Evolutionary conservation across 75 land plant species (phyloP).

Genomic region (Chamaecyparis obtusa): DNA sequence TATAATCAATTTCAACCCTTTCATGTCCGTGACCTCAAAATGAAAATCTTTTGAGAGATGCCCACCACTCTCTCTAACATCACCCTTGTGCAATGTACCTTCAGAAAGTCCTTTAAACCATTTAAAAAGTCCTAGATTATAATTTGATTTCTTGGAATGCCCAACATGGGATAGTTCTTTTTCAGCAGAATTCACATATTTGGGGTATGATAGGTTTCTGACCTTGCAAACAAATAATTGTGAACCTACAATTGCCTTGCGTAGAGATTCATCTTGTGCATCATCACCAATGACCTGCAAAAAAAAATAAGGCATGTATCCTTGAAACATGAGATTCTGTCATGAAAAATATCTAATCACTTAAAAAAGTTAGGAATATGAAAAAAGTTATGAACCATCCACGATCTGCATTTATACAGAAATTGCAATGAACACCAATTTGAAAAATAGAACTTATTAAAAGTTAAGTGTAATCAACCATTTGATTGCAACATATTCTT

Average conservation of each 20-base stretch:
- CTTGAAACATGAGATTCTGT: too few relatives aligned
- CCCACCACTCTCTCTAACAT: background rate
- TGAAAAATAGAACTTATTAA: background rate
- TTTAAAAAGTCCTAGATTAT: constrained; percentile 21
- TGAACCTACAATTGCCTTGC: constrained; percentile 18
- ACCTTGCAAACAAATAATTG: constrained; percentile 44
- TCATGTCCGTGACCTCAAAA: constrained; percentile 33
- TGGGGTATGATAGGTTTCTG: constrained; percentile 7
- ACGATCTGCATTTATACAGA: background rate
- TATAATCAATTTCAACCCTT: constrained; percentile 37
- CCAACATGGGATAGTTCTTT: background rate
- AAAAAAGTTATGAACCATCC: too few relatives aligned
- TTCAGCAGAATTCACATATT: constrained; percentile 2
- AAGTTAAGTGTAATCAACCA: background rate
- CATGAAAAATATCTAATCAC: background rate
- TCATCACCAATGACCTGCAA: constrained; percentile 34
- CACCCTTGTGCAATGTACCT: constrained; percentile 31
- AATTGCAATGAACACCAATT: constrained; percentile 7
- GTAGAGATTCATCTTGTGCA: constrained; percentile 21
- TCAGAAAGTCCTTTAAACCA: constrained; percentile 34
- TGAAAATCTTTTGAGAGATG: constrained; percentile 21
- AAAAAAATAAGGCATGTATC: too few relatives aligned
- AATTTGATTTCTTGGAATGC: background rate
- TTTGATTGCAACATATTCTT: background rate
- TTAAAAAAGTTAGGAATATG: too few relatives aligned